Evolutionary conservation across 2,329 filamentous ascomycete genomes (phyloP).

Genomic region (Neonectria ditissima): DNA sequence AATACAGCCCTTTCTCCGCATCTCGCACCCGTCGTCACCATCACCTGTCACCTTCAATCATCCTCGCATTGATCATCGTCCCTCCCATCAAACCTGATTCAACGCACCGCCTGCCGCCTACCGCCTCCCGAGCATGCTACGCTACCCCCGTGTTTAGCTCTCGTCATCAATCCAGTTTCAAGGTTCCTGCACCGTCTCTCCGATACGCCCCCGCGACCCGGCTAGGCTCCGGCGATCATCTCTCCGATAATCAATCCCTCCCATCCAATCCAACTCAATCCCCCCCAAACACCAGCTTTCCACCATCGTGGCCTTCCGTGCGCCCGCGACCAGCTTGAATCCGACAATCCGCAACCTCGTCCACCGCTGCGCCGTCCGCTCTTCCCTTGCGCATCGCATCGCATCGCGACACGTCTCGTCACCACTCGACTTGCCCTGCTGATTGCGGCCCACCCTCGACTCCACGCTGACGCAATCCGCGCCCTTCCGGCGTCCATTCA

Average conservation of each 20-base stretch:
- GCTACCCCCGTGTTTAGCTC: slow-evolving; percentile 39
- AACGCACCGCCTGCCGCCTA: slow-evolving; percentile 30
- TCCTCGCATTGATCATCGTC: slow-evolving; percentile 3
- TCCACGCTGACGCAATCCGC: slow-evolving; percentile 49
- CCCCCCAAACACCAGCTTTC: slow-evolving; percentile 26
- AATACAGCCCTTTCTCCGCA: slow-evolving; percentile 8
- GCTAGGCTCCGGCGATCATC: slow-evolving; percentile 40
- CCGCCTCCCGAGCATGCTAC: slow-evolving; percentile 36
- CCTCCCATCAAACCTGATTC: slow-evolving; percentile 11
- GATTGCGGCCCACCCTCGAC: slow-evolving; percentile 39
- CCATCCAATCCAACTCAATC: slow-evolving; percentile 27
- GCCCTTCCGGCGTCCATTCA: slow-evolving; percentile 32
- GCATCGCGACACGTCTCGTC: slow-evolving; percentile 35
- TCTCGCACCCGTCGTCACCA: slow-evolving; percentile 13
- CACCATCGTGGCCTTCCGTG: slow-evolving; percentile 25
- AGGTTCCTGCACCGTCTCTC: slow-evolving; percentile 30
- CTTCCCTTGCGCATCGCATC: slow-evolving; percentile 28
- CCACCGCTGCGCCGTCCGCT: neutral
- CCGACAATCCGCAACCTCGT: slow-evolving; percentile 3
- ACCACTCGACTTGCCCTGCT: slow-evolving; percentile 27
- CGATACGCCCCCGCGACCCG: slow-evolving; percentile 35
- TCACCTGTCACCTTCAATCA: slow-evolving; percentile 4
- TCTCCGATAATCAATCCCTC: slow-evolving; percentile 15
- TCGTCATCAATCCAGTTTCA: slow-evolving; percentile 34
- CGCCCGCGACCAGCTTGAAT: slow-evolving; percentile 24